Evolutionary conservation across 371 early-diverging fungal genomes (phyloP).

Genomic region (Mortierella sp.): DNA sequence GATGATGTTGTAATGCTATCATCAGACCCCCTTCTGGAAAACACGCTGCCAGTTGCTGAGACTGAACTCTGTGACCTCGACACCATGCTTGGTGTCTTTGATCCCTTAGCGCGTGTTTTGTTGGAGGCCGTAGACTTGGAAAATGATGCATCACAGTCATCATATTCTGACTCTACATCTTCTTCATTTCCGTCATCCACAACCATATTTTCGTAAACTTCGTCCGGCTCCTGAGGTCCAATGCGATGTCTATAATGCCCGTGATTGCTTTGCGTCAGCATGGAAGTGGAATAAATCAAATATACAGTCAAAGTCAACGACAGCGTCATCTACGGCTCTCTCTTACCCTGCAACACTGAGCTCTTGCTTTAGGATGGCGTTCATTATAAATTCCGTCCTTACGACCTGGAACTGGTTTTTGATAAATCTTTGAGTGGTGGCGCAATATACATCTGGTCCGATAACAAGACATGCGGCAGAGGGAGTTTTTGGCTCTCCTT

Average conservation of each 20-base stretch:
- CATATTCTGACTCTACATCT: not conserved
- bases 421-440: not conserved
- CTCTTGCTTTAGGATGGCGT: slow-evolving; percentile 9
- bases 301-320: not conserved
- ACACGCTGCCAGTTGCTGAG: slow-evolving; percentile 8
- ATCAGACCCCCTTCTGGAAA: slow-evolving; percentile 1
- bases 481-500: not conserved
- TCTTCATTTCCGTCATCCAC: not conserved
- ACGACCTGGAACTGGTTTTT: slow-evolving; percentile 7
- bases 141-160: not conserved
- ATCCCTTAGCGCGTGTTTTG: not conserved
- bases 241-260: slow-evolving; percentile 1
- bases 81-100: not conserved
- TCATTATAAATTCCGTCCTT: slow-evolving; percentile 17
- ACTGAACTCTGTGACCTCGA: slow-evolving; percentile 9
- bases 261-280: not conserved
- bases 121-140: not conserved
- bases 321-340: not conserved
- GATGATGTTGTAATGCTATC: not conserved
- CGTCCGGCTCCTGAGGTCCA: not conserved
- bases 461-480: slow-evolving; percentile 11
- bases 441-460: slow-evolving; percentile 11
- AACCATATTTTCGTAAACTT: not conserved
- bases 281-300: not conserved
- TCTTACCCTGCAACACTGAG: slow-evolving; percentile 15